Conservation (phyloP, 202 grass and related monocot species). For the Zoysia matrella region DNA sequence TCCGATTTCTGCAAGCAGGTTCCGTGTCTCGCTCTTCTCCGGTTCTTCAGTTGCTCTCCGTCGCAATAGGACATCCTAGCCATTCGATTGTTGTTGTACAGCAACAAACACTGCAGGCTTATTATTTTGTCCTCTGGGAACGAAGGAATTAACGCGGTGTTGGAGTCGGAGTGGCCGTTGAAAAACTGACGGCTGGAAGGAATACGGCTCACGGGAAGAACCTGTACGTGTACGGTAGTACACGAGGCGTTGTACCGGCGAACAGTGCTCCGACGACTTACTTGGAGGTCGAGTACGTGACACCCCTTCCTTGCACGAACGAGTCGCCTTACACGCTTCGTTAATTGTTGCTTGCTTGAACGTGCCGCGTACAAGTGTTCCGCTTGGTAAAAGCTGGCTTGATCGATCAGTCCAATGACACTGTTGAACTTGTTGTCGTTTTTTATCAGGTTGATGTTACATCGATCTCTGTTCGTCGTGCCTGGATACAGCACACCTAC, state of each 20-base stretch:
- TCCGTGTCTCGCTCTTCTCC: conserved; percentile 29
- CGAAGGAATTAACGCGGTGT: too few relatives aligned
- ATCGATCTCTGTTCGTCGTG: neutral
- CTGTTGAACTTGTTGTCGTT: neutral
- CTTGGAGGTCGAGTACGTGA: neutral
- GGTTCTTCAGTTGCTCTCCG: neutral
- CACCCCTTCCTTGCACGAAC: conserved; percentile 41
- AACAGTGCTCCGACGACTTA: conserved; percentile 31
- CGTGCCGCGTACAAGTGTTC: too few relatives aligned
- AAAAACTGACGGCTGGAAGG: too few relatives aligned
- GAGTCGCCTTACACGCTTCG: too few relatives aligned
- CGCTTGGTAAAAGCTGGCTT: too few relatives aligned
- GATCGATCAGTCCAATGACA: too few relatives aligned
- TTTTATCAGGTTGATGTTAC: neutral
- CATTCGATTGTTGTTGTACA: neutral
- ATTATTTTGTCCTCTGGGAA: too few relatives aligned
- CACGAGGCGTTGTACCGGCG: neutral
- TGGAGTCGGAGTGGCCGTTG: too few relatives aligned
- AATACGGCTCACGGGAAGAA: conserved; percentile 46
- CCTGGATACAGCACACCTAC: neutral
- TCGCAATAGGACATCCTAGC: neutral
- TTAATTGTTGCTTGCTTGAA: too few relatives aligned
- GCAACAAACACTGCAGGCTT: too few relatives aligned
- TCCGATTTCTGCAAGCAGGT: conserved; percentile 30
- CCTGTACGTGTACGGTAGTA: conserved; percentile 8